Conservation (phyloP, 352 stramenopile species). For the Phytopythium helicoides region DNA sequence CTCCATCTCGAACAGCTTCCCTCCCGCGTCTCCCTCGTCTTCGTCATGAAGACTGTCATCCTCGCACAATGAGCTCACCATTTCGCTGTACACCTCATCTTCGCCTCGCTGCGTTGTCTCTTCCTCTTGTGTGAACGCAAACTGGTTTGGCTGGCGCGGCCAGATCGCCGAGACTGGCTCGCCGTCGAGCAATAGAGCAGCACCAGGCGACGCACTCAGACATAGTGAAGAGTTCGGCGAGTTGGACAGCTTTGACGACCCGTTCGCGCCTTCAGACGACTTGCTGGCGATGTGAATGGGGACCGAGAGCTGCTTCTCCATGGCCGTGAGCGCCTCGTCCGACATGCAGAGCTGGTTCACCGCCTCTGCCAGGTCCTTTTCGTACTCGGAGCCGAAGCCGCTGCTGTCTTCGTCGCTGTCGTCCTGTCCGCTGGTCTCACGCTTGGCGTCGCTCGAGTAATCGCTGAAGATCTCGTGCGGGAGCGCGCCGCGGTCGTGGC, state of each 20-base stretch:
- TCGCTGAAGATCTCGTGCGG: conserved; percentile 10
- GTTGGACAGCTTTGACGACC: conserved; percentile 33
- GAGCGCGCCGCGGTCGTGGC: not conserved
- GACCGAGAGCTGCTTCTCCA: conserved; percentile 49
- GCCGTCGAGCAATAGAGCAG: conserved; percentile 54
- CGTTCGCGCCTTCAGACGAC: conserved; percentile 2
- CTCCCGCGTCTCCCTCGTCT: conserved; percentile 30
- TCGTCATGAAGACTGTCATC: conserved; percentile 55
- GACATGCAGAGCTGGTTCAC: conserved; percentile 73
- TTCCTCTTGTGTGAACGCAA: conserved; percentile 84
- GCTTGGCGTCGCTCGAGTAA: conserved; percentile 7
- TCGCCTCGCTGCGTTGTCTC: conserved; percentile 51
- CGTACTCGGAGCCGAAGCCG: conserved; percentile 61
- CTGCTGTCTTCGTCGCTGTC: conserved; percentile 32
- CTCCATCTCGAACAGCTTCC: conserved; percentile 65
- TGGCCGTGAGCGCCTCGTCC: conserved; percentile 43
- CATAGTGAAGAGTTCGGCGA: conserved; percentile 71
- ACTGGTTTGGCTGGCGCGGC: conserved; percentile 78
- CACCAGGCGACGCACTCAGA: conserved; percentile 56
- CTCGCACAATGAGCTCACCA: conserved; percentile 61
- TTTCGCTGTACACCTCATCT: conserved; percentile 83
- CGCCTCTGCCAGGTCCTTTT: conserved; percentile 64
- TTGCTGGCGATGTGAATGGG: conserved; percentile 46
- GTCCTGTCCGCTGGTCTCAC: conserved; percentile 8
- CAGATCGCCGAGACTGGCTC: conserved; percentile 74